Evolutionary conservation across 2,329 filamentous ascomycete species (phyloP).

Genomic region (Paecilomyces variotii): DNA sequence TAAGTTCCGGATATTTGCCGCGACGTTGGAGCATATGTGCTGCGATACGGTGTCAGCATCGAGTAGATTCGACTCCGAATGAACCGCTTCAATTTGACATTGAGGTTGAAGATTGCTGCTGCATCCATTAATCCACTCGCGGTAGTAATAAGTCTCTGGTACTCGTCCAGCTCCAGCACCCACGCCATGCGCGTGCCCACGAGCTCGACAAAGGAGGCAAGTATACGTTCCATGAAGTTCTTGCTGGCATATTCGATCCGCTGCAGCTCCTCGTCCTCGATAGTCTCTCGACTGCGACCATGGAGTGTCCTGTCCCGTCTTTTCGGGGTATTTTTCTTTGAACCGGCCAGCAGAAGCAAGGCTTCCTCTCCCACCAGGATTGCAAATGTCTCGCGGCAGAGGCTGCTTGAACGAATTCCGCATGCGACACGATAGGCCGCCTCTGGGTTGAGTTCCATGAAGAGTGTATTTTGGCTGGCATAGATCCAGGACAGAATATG

Average conservation of each 20-base stretch:
- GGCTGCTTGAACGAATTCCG: conserved; percentile 23
- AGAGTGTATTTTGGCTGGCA: conserved; percentile 44
- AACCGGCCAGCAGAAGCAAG: conserved; percentile 31
- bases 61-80: conserved; percentile 22
- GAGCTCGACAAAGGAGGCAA: conserved; percentile 24
- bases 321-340: conserved; percentile 3
- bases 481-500: conserved; percentile 53
- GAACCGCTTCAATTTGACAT: conserved; percentile 20
- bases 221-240: conserved; percentile 43
- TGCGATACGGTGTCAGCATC: conserved; percentile 3
- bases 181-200: conserved; percentile 29
- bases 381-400: conserved; percentile 44
- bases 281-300: conserved; percentile 40
- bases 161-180: conserved; percentile 24
- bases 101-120: conserved; percentile 12
- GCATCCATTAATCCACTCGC: conserved; percentile 7
- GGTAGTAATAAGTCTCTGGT: conserved; percentile 13
- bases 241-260: conserved; percentile 52
- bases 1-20: neutral
- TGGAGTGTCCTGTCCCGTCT: conserved; percentile 26
- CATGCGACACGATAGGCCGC: conserved; percentile 51
- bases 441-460: conserved; percentile 59
- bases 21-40: neutral
- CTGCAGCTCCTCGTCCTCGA: conserved; percentile 50
- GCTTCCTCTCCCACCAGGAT: conserved; percentile 58